Percentiles rank a stretch among this genome's conserved stretches.
Conservation (phyloP, 177 flowering plant genomes). For the Vitis hybrid region DNA sequence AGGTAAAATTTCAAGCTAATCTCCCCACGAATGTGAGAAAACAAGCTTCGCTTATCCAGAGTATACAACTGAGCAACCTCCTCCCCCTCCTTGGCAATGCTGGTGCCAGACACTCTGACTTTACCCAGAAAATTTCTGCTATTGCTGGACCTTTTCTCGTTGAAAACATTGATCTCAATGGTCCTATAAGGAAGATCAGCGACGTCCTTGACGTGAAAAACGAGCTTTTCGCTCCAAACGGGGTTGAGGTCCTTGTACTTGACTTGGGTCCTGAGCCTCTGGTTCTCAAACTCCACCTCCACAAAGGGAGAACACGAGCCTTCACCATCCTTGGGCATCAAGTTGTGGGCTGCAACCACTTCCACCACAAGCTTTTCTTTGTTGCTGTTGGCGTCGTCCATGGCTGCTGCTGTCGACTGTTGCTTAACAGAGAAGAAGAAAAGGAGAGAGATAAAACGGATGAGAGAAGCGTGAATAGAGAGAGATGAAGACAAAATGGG, state of each 20-base stretch:
- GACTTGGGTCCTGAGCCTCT: constrained; percentile 47
- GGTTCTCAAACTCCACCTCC: constrained; percentile 65
- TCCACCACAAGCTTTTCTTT: constrained; percentile 68
- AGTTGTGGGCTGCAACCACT: constrained; percentile 60
- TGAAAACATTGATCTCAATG: constrained; percentile 52
- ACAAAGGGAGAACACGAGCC: constrained; percentile 64
- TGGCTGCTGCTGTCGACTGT: not conserved
- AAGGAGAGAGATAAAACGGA: not conserved
- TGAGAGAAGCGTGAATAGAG: not conserved
- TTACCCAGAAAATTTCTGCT: constrained; percentile 61
- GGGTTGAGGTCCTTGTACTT: constrained; percentile 64
- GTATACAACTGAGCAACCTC: constrained; percentile 36
- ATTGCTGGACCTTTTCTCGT: constrained; percentile 49
- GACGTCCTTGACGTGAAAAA: constrained; percentile 40
- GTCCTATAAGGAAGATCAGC: constrained; percentile 54
- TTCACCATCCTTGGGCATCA: constrained; percentile 75
- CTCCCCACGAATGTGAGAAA: constrained; percentile 66
- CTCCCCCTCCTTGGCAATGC: constrained; percentile 43
- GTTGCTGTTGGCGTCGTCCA: constrained; percentile 12
- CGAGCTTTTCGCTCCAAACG: constrained; percentile 66
- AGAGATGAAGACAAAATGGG: constrained; percentile 18
- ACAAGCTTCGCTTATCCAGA: constrained; percentile 60
- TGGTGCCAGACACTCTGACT: constrained; percentile 48
- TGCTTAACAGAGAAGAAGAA: not conserved
- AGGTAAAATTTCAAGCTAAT: constrained; percentile 53